Base-by-base conservation (phyloP, 768 basidiomycete species). In the Mycena olivaceomarginata region DNA sequence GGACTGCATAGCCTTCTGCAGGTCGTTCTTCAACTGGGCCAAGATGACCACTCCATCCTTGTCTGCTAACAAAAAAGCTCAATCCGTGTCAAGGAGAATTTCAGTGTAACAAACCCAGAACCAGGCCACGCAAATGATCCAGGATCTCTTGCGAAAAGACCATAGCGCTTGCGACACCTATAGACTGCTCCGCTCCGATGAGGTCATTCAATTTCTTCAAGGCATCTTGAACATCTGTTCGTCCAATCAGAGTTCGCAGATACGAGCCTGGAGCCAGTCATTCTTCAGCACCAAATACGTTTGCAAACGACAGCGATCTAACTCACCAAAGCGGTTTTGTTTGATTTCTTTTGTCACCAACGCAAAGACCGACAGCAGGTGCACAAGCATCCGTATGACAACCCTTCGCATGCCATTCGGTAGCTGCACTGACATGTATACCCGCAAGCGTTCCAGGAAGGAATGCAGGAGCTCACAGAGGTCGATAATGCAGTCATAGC, bases 261-360 rank as follows among this genome's bases (percentile, higher is more conserved):
- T 51, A 67, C 2, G 67, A 31, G 67, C 45, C 48, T 67, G n/a
- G 45, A 48, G n/a, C 20, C 45, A 67, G 41, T 67, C 37, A 20
- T 67, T 4, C 41, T 46, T 67, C 45, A 48, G n/a, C 2, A 53
- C 45, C 11, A 37, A 67, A 67, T 53, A 39, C 53, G 53, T 67
- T 51, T 37, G 25, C 22, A 37, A 67, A 4, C 22, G 57, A 10
- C 25, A 12, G 31, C 13, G 25, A 67, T 56, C 67, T 53, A n/a
- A n/a, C n/a, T n/a, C 48, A 67, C 67, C 45, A n/a, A 67, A 37
- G 7, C 67, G 67, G n/a, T 53, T 53, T 25, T 53, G 43, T 48
- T 67, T 67, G 67, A 67, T 67, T 48, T 51, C 63, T 22, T 64
- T 64, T 10, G 41, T 64, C 63, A 64, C 31, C 63, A 64, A 20